Percentiles rank a stretch among this genome's conserved stretches.
Conservation (phyloP, 2,329 filamentous ascomycete species). For the Phyllosticta paracitricarpa region DNA sequence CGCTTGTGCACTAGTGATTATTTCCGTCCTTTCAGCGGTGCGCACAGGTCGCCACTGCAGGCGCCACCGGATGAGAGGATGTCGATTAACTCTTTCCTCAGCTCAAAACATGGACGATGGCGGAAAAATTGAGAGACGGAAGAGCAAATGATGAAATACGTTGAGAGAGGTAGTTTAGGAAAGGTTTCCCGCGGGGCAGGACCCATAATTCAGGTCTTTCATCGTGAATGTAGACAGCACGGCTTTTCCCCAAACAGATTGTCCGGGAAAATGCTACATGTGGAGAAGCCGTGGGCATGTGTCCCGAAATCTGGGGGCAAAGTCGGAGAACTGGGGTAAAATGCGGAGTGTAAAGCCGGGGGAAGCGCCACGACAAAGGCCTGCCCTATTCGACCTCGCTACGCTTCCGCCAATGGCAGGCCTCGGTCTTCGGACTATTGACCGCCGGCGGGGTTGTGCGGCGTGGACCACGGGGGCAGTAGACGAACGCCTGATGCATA, state of each 20-base stretch:
- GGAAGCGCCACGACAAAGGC: not conserved
- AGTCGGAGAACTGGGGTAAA: not conserved
- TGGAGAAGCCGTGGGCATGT: not conserved
- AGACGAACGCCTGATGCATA: not conserved
- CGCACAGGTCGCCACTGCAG: not conserved
- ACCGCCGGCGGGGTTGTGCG: constrained; percentile 4
- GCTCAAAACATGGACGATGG: not conserved
- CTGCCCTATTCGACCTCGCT: not conserved
- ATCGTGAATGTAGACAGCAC: not conserved
- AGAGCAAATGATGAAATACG: not conserved
- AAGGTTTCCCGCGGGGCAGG: not conserved
- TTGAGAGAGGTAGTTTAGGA: not conserved
- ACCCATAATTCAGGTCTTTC: not conserved
- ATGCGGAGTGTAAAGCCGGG: not conserved
- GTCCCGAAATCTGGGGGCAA: not conserved
- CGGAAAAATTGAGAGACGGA: not conserved
- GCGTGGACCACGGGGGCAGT: not conserved
- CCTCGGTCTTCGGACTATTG: constrained; percentile 4
- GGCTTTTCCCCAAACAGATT: not conserved
- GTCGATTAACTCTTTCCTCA: not conserved
- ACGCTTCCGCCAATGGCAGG: not conserved
- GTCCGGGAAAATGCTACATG: not conserved
- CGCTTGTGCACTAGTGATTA: not conserved
- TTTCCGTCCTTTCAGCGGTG: not conserved
- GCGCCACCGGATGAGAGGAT: not conserved